Conservation (phyloP, 78 protist species). For the Speleostelium caveatum region DNA sequence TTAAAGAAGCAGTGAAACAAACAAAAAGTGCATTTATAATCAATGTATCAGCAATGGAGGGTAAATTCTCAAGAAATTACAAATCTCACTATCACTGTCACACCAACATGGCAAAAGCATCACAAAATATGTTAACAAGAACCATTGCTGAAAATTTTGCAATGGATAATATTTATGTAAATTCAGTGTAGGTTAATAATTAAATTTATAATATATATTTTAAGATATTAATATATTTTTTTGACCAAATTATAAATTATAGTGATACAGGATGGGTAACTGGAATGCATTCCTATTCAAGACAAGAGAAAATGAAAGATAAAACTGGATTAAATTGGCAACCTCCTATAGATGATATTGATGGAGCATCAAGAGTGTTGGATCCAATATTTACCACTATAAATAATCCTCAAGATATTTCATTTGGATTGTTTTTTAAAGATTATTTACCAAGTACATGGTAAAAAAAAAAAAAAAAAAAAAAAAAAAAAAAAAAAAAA, state of each 20-base stretch:
- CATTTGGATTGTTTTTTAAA: constrained; percentile 38
- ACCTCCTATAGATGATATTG: constrained; percentile 95
- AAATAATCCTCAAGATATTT: not conserved
- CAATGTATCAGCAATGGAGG: constrained; percentile 98
- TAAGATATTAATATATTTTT: no score
- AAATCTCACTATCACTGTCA: constrained; percentile 95
- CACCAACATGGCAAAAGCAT: constrained; percentile 98
- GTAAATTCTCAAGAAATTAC: constrained; percentile 48
- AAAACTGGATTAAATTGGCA: constrained; percentile 7
- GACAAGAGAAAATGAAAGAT: not conserved
- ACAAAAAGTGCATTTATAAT: constrained; percentile 69
- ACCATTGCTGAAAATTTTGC: constrained; percentile 87
- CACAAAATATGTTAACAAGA: constrained; percentile 97
- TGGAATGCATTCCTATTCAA: constrained; percentile 41
- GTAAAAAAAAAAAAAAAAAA: constrained; percentile 2
- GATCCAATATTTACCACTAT: constrained; percentile 88
- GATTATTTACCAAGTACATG: not conserved
- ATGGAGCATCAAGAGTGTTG: constrained; percentile 94
- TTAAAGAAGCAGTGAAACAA: constrained; percentile 8
- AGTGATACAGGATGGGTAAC: constrained; percentile 91
- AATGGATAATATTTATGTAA: constrained; percentile 85
- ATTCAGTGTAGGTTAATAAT: no score
- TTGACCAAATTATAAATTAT: no score
- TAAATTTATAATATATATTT: no score
- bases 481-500: not conserved